Evolutionary conservation across 176 grass and related monocot species (phyloP), one percentile per base, ranked within the genome.

Genomic region (Poa annua): DNA sequence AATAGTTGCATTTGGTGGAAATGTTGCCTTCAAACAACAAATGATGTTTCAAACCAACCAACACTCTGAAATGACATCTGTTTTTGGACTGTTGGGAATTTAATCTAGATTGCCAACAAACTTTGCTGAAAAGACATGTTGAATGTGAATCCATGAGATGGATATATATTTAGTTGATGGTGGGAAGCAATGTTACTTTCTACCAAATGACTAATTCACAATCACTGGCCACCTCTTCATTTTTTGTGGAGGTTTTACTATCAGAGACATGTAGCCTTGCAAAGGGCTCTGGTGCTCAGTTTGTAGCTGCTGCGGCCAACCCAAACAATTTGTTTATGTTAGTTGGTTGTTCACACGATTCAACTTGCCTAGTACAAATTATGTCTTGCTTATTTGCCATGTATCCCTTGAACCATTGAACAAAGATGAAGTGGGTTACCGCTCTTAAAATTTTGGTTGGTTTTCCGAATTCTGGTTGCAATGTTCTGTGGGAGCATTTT

Each of bases 261-360:
- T 10, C 13, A 35, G 35, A 22, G 52, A 25, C 49, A 29, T 0
- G 14, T 72, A 54, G 73, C 32, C 33, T 75, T 80, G 78, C 12
- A 50, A 15, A 41, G 77, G 3, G 15, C 42, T 49, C 4, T 17
- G 64, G 44, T 12, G 44, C 20, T 26, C 15, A 74, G 68, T 62
- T 22, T 62, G 11, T 61, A 35, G 50, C 63, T 33, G 11, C 70
- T 70, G 24, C 38, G 17, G 10, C 36, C 62, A 12, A 34, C 62
- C 35, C 35, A 68, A 66, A 25, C 11, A 42, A 12, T 85, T 34
- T 33, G 16, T 54, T 53, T 44, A 36, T 17, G 15, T 65, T 75
- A 65, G 44, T 44, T 53, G 59, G 19, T 76, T 84, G 32, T 51
- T 84, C 72, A 84, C 72, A 84, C 53, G 32, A 53, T 34, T n/a